Evolutionary conservation across 176 grass and related monocot genomes (phyloP), one percentile per base, ranked within the genome.

Genomic region (Carex scoparia): DNA sequence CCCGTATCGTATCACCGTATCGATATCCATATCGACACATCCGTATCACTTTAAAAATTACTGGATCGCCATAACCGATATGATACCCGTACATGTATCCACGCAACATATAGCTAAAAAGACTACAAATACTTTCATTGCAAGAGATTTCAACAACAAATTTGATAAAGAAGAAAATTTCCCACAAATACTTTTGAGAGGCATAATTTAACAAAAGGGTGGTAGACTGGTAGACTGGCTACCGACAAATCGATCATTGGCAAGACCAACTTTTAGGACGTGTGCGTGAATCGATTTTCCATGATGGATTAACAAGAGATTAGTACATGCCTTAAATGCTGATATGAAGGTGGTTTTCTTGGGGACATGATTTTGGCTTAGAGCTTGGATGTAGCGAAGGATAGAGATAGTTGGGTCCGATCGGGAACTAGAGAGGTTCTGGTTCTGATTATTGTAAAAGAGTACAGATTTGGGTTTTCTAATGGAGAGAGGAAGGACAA

Each of bases 251-350:
- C 83, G 42, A 44, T 88, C 87, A 11, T 18, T 8, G 3, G 28
- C 64, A 9, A 88, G 33, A 28, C 82, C 87, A 23, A 69, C 53
- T 80, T 88, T 88, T 14, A 88, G 69, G 60, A 88, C 63, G 46
- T 78, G 62, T 10, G 87, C 70, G 27, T 88, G 87, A 79, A 89
- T 76, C 7, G 87, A 63, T 89, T 83, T 81, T 35, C 87, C 87
- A 23, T 73, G 28, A 51, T 30, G 13, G 65, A 70, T 33, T 68
- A 84, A 65, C 11, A 65, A 49, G 44, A 82, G 74, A 32, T 55
- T 62, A 30, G 87, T 65, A 58, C 76, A 75, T 2, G 76, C 84
- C 32, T 75, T 89, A 31, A 89, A 77, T 54, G 87, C 84, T 30
- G 87, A 65, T 63, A 89, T 76, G 57, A 85, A 71, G 76, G 77